Evolutionary conservation across 1,284 basidiomycete genomes (phyloP).

Genomic region (Leccinum griseonigrum): DNA sequence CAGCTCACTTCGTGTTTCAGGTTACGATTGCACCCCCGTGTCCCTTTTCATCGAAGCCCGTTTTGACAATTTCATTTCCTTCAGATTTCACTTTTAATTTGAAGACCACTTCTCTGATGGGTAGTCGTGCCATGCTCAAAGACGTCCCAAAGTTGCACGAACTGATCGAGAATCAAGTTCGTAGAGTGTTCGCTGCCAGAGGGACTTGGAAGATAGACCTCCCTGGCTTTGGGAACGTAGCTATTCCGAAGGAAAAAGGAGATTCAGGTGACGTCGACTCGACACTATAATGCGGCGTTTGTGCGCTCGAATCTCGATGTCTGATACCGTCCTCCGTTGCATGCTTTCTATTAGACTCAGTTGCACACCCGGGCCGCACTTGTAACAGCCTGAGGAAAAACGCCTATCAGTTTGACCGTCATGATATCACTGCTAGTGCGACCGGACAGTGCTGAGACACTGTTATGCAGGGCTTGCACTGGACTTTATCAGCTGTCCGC

Average conservation of each 20-base stretch:
- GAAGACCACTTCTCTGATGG: conserved; percentile 75
- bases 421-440: background rate
- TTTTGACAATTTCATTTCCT: conserved; percentile 59
- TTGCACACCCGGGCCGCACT: conserved; percentile 2
- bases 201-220: conserved; percentile 68
- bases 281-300: background rate
- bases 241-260: conserved; percentile 43
- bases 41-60: conserved; percentile 45
- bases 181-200: conserved; percentile 54
- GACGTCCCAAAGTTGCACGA: conserved; percentile 84
- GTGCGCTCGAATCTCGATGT: background rate
- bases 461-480: background rate
- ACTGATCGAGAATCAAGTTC: conserved; percentile 72
- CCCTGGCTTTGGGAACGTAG: conserved; percentile 56
- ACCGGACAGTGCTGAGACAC: background rate
- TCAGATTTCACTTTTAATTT: conserved; percentile 67
- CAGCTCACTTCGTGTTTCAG: conserved; percentile 32
- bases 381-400: background rate
- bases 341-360: conserved; percentile 1
- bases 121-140: conserved; percentile 78
- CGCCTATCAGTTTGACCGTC: background rate
- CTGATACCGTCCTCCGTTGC: conserved; percentile 1
- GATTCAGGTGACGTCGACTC: conserved; percentile 6
- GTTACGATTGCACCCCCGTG: conserved; percentile 51
- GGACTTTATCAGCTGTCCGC: background rate